Conservation (phyloP, 768 basidiomycete genomes). For the Lactifluus pinguis region DNA sequence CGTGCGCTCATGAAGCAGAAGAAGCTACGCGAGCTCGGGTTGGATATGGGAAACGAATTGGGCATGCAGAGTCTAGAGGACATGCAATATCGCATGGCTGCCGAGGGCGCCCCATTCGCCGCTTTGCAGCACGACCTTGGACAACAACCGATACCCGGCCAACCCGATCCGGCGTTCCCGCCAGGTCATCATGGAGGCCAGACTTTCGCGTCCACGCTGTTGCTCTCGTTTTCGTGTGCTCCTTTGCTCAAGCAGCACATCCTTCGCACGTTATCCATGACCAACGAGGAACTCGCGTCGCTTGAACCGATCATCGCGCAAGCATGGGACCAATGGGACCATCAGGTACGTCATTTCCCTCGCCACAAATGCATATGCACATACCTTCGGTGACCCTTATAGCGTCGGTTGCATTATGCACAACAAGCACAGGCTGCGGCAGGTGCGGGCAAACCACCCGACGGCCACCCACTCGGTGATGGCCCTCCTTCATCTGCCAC, state of each 20-base stretch:
- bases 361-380: neutral
- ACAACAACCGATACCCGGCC: slow-evolving; percentile 28
- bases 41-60: slow-evolving; percentile 74
- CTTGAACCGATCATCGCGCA: slow-evolving; percentile 75
- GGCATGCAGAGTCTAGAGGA: slow-evolving; percentile 48
- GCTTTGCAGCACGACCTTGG: slow-evolving; percentile 25
- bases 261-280: slow-evolving; percentile 61
- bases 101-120: slow-evolving; percentile 32
- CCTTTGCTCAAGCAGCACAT: slow-evolving; percentile 69
- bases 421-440: slow-evolving; percentile 24
- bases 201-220: slow-evolving; percentile 69
- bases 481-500: slow-evolving; percentile 18
- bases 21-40: slow-evolving; percentile 73
- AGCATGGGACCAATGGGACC: slow-evolving; percentile 83
- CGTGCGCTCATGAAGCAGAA: slow-evolving; percentile 68
- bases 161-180: slow-evolving; percentile 54
- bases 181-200: slow-evolving; percentile 55
- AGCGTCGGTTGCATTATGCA: slow-evolving; percentile 43
- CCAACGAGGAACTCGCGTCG: slow-evolving; percentile 69
- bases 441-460: slow-evolving; percentile 23
- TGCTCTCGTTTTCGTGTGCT: slow-evolving; percentile 68
- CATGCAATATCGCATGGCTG: slow-evolving; percentile 50
- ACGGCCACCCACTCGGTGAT: slow-evolving; percentile 22
- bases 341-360: slow-evolving; percentile 43
- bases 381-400: neutral